A percentile compares a stretch with the other conserved stretches of the same genome.
These are phyloP conservation scores for Rhododendron mucronatum DNA, from an alignment of 148 eudicot species.

Conservation along the genomic window DNA sequence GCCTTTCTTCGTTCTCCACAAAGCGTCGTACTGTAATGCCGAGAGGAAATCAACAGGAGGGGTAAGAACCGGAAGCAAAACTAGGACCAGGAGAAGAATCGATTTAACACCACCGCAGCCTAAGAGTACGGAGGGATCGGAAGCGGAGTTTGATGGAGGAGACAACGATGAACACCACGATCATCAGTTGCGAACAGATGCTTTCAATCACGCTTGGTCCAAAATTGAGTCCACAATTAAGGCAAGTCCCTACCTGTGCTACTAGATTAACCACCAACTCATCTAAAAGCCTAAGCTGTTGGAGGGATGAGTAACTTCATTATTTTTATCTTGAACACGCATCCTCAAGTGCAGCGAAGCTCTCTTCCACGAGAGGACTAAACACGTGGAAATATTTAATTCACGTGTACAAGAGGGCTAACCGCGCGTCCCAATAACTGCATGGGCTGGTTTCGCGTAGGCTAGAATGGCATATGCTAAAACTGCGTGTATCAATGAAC, in stretches of 20 bases:
- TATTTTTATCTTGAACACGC: neutral
- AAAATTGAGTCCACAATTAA: conserved; percentile 56
- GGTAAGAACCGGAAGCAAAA: conserved; percentile 20
- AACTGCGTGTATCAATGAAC: no score
- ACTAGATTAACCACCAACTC: neutral
- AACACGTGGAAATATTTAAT: neutral
- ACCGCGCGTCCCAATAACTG: no score
- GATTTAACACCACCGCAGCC: conserved; percentile 23
- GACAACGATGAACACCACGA: conserved; percentile 3
- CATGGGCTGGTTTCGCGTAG: no score
- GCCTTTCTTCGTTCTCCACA: conserved; percentile 75
- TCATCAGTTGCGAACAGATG: conserved; percentile 27
- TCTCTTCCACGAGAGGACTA: neutral
- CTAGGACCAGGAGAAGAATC: conserved; percentile 38
- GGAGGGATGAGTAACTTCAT: neutral
- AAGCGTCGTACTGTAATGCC: conserved; percentile 17
- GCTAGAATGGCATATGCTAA: no score
- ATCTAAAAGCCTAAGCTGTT: neutral
- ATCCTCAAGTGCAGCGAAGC: neutral
- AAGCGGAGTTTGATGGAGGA: conserved; percentile 10
- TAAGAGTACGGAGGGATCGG: conserved; percentile 7
- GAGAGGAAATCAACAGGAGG: conserved; percentile 17
- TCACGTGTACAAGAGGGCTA: neutral
- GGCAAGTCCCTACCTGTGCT: conserved; percentile 24
- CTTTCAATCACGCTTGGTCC: conserved; percentile 55